Evolutionary conservation across 345 rosid genomes (phyloP).

Genomic region (Conringia planisiliqua): DNA sequence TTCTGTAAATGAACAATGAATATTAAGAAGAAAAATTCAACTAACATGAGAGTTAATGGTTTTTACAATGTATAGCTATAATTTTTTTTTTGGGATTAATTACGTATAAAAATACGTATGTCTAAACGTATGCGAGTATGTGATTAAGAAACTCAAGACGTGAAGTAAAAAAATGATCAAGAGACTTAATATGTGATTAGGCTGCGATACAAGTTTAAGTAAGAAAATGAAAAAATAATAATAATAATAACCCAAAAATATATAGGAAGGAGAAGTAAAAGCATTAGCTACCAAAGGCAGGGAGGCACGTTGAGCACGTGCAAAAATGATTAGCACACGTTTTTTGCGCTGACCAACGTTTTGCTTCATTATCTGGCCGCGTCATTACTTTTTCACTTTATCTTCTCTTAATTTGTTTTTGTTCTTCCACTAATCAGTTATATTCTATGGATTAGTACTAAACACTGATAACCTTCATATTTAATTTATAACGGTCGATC

Average conservation of each 20-base stretch:
- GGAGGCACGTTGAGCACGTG: slow-evolving; percentile 18
- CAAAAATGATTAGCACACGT: slow-evolving; percentile 14
- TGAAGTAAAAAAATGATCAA: too few species aligned
- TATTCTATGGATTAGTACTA: slow-evolving; percentile 3
- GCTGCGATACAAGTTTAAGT: neutral
- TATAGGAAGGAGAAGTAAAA: neutral
- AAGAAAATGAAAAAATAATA: too few species aligned
- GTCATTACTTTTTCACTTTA: slow-evolving; percentile 22
- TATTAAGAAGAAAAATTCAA: too few species aligned
- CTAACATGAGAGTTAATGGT: too few species aligned
- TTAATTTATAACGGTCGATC: neutral
- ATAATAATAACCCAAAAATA: neutral
- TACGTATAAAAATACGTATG: neutral
- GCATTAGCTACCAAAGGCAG: neutral
- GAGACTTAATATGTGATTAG: too few species aligned
- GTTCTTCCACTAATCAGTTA: neutral
- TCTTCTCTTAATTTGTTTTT: neutral
- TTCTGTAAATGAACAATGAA: too few species aligned
- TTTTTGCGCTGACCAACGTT: slow-evolving; percentile 20
- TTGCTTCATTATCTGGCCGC: neutral
- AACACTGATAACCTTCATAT: neutral
- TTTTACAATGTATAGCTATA: neutral
- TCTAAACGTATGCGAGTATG: neutral
- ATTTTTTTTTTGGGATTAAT: too few species aligned
- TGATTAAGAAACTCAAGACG: neutral